Conservation (phyloP, 257 asterid species). For the Prunella vulgaris region DNA sequence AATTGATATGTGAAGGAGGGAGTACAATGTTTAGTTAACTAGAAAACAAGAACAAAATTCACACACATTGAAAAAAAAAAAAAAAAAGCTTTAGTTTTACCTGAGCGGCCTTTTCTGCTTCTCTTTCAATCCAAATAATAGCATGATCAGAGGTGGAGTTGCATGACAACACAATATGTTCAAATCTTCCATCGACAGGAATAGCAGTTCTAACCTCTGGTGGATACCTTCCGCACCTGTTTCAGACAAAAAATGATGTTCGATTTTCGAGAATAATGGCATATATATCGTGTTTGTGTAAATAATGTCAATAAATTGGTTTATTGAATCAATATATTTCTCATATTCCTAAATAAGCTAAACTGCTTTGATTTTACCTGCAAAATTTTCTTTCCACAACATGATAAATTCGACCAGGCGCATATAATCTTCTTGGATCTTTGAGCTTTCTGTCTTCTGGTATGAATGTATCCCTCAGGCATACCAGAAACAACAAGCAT, state of each 20-base stretch:
- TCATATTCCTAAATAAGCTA: not conserved
- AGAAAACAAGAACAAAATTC: not conserved
- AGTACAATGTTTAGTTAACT: not conserved
- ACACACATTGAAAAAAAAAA: not conserved
- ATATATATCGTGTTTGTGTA: not conserved
- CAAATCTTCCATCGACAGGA: constrained; percentile 97
- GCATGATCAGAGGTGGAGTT: constrained; percentile 91
- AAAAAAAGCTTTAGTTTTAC: constrained; percentile 36
- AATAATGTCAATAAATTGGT: not conserved
- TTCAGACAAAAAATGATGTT: constrained; percentile 5
- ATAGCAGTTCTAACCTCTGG: constrained; percentile 95
- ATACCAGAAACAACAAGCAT: constrained; percentile 71
- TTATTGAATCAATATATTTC: not conserved
- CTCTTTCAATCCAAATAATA: constrained; percentile 87
- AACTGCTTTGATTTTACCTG: constrained; percentile 42
- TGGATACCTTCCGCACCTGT: constrained; percentile 92
- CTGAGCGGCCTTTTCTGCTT: constrained; percentile 64
- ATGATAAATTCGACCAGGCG: constrained; percentile 96
- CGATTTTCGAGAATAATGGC: not conserved
- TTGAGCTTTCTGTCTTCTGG: constrained; percentile 92
- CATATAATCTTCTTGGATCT: constrained; percentile 87
- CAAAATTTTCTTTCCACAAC: constrained; percentile 88
- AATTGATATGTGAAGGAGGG: too few species aligned
- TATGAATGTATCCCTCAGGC: constrained; percentile 94
- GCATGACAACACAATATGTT: constrained; percentile 90